Evolutionary conservation across 768 basidiomycete genomes (phyloP), one percentile per base, ranked within the genome.

Genomic region (Mycena polygramma): DNA sequence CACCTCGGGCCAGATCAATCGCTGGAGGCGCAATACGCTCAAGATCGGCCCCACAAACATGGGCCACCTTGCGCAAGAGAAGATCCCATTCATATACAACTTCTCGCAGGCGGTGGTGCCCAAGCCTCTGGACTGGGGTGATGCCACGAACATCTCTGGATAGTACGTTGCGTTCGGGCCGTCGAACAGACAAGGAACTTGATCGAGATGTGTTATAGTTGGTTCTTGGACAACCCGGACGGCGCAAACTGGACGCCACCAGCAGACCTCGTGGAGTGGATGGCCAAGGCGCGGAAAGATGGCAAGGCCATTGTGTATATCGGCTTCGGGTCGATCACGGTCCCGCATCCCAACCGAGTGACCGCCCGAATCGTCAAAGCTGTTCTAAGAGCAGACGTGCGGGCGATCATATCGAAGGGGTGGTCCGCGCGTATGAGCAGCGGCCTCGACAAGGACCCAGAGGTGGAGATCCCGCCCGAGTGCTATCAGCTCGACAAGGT

Each of bases 81-180:
- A 91, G 72, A 68, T 68, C 14, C 61, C 68, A 0, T 89, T 90
- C 71, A 84, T 91, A 46, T 92, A 92, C 79, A 91, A 92, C 75
- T 92, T 92, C 74, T 90, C 88, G n/a, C 82, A 82, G 79, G 84
- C 86, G 37, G 89, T 92, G 17, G 91, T 92, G 2, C 88, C 90
- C 1, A 90, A 90, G 75, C 91, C 91, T n/a, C 79, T 91, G 15
- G 91, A 92, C 74, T 92, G 90, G 90, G 85, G 86, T 49, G 90
- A 91, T 71, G 83, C 85, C 8, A 89, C 84, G 7, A 81, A 79
- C 19, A 79, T 89, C n/a, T 86, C 87, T 35, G 89, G 89, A 80
- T 89, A 89, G 87, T 88, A 61, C 73, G 86, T 81, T 30, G 30
- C 30, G 2, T 30, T 30, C 20, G 24, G 15, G 22, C 30, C 24